Evolutionary conservation across 331 rosid species (phyloP), one percentile per base, ranked within the genome.

Genomic region (Malus hybrid): DNA sequence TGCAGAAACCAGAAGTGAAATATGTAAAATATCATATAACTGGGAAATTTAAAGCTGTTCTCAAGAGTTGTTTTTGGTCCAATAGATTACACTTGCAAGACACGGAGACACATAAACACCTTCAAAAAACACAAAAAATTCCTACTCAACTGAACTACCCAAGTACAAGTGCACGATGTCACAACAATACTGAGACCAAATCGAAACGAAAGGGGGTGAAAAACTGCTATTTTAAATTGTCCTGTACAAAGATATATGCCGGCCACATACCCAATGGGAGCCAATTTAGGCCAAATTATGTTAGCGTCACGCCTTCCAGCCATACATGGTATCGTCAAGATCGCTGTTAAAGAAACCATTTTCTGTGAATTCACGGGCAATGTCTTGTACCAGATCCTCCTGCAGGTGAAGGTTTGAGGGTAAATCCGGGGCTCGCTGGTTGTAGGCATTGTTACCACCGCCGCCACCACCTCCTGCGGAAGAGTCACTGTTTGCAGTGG

Each of bases 231-330:
- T 79, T 54, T 74, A 76, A 80, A 80, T 85, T 85, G 85, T 85
- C 85, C 96, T 88, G 94, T 90, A 91, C 96, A 93, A 63, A 57
- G 84, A 81, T 80, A 81, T 74, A 84, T 70, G 85, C 69, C 55
- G 79, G 86, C 83, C 83, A 74, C 85, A 80, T 52, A 54, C 77
- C 66, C 84, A 70, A 79, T 65, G 76, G 82, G 82, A 85, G 75
- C 85, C 79, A 70, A 86, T 81, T 39, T 65, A 65, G 75, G 74
- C 79, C 89, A 56, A 68, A 68, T 82, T 84, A 82, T 46, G 88
- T 88, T 87, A 77, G n/a, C 46, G 87, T 94, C 89, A 85, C 57
- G 85, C 89, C 87, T 94, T 94, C 97, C 99, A 94, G 62, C 79
- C 73, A 70, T 84, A 90, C 91, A 93, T 85, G 79, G 44, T 85